Percentiles rank a stretch among this genome's conserved stretches.
phyloP scores from a whole-genome alignment of 2,329 filamentous ascomycete species.

The Sporothrix variecibatus region DNA sequence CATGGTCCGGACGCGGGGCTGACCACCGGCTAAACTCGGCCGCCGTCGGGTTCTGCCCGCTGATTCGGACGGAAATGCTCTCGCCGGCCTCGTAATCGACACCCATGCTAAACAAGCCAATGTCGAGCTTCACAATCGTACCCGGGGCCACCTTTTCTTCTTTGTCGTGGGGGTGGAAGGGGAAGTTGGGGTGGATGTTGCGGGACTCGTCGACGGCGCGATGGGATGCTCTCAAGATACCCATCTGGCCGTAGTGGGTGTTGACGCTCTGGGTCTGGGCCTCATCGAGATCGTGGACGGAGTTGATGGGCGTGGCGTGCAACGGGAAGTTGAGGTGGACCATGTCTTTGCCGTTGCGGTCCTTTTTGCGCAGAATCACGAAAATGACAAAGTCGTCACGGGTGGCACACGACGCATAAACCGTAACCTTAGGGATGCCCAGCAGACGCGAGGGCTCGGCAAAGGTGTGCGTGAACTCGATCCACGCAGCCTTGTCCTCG shows the following conservation, averaged over 20 bases:
- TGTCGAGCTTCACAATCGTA: background rate
- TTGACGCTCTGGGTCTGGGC: constrained; percentile 5
- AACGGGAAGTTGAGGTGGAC: constrained; percentile 1
- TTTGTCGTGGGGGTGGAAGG: background rate
- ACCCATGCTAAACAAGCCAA: background rate
- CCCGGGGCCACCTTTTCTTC: background rate
- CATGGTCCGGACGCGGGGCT: background rate
- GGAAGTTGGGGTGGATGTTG: background rate
- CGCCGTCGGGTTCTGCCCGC: background rate
- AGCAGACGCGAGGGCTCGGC: background rate
- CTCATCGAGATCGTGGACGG: background rate
- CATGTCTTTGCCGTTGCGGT: constrained; percentile 4
- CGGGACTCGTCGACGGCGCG: background rate
- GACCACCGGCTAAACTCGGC: background rate
- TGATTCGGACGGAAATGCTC: background rate
- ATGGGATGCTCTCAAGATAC: background rate
- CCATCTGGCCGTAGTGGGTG: constrained; percentile 10
- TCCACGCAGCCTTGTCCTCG: background rate
- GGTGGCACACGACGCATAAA: background rate
- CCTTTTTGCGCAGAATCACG: background rate
- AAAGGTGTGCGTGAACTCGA: constrained; percentile 1
- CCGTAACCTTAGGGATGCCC: background rate
- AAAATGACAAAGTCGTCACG: constrained; percentile 7
- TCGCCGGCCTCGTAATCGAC: background rate
- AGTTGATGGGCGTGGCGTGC: background rate